These are phyloP conservation scores for Psilocybe mexicana DNA, from an alignment of 1,284 basidiomycete species.

Conservation along the genomic window DNA sequence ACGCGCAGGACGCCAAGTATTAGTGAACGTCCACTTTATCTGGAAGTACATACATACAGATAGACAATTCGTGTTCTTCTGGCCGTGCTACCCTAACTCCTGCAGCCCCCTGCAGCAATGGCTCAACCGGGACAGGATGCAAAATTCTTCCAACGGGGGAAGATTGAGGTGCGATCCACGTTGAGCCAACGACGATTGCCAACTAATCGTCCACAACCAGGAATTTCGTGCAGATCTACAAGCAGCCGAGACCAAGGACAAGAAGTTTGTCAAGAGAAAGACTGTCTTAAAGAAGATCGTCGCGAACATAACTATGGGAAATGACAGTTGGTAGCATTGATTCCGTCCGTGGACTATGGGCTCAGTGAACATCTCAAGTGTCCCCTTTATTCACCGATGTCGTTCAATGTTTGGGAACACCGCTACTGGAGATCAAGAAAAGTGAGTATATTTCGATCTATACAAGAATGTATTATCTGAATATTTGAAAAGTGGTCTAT, in stretches of 20 bases:
- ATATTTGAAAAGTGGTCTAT: constrained; percentile 75
- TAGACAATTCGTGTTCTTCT: not conserved
- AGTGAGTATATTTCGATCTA: constrained; percentile 53
- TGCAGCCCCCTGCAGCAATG: constrained; percentile 34
- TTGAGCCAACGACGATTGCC: constrained; percentile 7
- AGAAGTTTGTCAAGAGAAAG: constrained; percentile 90
- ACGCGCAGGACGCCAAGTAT: not conserved
- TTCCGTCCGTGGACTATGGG: constrained; percentile 27
- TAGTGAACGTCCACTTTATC: not conserved
- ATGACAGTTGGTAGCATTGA: constrained; percentile 72
- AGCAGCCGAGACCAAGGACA: constrained; percentile 89
- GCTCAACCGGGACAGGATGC: constrained; percentile 78
- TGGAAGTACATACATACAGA: not conserved
- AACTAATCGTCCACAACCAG: constrained; percentile 37
- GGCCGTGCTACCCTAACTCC: not conserved
- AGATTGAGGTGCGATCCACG: constrained; percentile 73
- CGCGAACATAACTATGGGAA: constrained; percentile 95
- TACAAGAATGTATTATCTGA: constrained; percentile 9
- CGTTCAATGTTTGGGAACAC: constrained; percentile 85
- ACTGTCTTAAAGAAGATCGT: constrained; percentile 94
- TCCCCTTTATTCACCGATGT: constrained; percentile 90
- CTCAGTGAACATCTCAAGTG: constrained; percentile 59
- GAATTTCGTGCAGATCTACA: constrained; percentile 88
- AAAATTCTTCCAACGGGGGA: constrained; percentile 88
- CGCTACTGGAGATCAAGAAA: constrained; percentile 97